Conservation (phyloP, 306 rosid genomes). For the Castanea mollissima region DNA sequence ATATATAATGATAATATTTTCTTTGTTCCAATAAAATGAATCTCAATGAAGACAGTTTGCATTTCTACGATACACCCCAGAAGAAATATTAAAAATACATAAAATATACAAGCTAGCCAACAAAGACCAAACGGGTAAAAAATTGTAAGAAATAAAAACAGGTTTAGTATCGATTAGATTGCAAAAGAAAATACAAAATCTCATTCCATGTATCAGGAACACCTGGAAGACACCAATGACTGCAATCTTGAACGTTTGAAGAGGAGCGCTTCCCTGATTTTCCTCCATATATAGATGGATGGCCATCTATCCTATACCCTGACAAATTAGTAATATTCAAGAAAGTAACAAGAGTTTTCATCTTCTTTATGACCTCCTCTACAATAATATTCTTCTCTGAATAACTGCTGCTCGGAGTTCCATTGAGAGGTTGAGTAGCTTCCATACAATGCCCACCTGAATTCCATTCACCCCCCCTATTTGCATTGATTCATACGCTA, state of each 20-base stretch:
- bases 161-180: conserved; percentile 23
- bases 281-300: conserved; percentile 77
- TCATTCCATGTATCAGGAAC: conserved; percentile 92
- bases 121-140: conserved; percentile 5
- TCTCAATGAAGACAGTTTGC: not conserved
- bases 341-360: conserved; percentile 72
- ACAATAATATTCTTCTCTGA: conserved; percentile 57
- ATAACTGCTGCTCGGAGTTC: conserved; percentile 25
- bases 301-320: conserved; percentile 72
- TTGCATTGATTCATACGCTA: conserved; percentile 12
- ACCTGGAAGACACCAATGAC: conserved; percentile 99
- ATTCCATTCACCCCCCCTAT: conserved; percentile 91
- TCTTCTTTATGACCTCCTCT: conserved; percentile 60
- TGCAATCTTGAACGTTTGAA: conserved; percentile 69
- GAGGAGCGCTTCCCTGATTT: conserved; percentile 29
- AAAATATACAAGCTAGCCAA: not conserved
- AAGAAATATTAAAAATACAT: not conserved
- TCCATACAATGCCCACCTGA: conserved; percentile 89
- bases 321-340: conserved; percentile 78
- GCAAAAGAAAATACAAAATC: conserved; percentile 60
- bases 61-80: not conserved
- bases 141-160: conserved; percentile 4
- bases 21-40: not conserved
- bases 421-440: conserved; percentile 56
- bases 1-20: not conserved